Conservation (phyloP, 2,329 filamentous ascomycete species). For the Calycina herbarum region DNA sequence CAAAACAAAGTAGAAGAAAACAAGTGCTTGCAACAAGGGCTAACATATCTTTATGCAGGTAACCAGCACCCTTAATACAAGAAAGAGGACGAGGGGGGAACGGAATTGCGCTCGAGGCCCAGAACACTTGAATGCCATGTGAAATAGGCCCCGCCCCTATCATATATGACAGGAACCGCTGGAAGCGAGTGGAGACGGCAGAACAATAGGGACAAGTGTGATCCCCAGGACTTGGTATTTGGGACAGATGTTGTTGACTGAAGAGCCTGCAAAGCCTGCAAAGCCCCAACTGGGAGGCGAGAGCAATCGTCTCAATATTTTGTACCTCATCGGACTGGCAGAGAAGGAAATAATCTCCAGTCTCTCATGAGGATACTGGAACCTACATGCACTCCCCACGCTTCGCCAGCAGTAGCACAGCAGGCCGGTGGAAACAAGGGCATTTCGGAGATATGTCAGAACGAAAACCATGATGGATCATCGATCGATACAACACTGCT, state of each 20-base stretch:
- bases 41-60: not conserved
- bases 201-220: not conserved
- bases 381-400: not conserved
- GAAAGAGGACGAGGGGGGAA: not conserved
- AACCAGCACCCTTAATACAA: not conserved
- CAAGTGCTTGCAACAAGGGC: not conserved
- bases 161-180: not conserved
- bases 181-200: not conserved
- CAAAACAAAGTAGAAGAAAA: not conserved
- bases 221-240: not conserved
- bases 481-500: not conserved
- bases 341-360: not conserved
- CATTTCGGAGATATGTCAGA: not conserved
- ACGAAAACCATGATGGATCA: not conserved
- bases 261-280: not conserved
- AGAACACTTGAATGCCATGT: conserved; percentile 1
- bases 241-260: conserved; percentile 1
- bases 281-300: not conserved
- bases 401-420: not conserved
- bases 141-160: not conserved
- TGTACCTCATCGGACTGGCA: not conserved
- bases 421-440: not conserved
- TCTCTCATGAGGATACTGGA: not conserved
- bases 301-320: not conserved
- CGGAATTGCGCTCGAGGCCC: not conserved